Percentiles rank a stretch among this genome's conserved stretches.
phyloP scores from a whole-genome alignment of 1,139 yeast species.

The Nadsonia starkeyi-henricii region DNA sequence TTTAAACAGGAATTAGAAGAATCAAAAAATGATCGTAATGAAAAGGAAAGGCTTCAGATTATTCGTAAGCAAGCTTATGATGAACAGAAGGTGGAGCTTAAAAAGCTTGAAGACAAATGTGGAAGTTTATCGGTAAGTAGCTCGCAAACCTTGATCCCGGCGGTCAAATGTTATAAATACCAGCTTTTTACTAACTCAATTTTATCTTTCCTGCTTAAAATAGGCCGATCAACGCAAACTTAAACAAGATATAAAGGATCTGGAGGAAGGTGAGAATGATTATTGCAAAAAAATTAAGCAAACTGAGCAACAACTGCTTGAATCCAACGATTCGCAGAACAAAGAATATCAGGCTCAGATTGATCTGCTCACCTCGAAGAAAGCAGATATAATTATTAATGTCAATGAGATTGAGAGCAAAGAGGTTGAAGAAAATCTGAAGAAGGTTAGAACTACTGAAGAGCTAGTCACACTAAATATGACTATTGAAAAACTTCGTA shows the following conservation, averaged over 20 bases:
- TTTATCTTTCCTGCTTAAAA: too few species aligned
- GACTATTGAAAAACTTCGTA: slow-evolving; percentile 10
- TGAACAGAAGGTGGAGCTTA: not conserved
- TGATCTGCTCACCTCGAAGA: slow-evolving; percentile 5
- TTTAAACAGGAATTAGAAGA: slow-evolving; percentile 16
- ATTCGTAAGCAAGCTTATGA: not conserved
- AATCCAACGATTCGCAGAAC: slow-evolving; percentile 3
- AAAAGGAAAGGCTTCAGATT: slow-evolving; percentile 11
- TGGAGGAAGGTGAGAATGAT: not conserved
- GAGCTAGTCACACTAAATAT: slow-evolving; percentile 8
- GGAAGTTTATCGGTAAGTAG: not conserved
- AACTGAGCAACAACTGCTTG: slow-evolving; percentile 1
- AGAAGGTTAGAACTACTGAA: slow-evolving; percentile 11
- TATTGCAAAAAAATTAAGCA: not conserved
- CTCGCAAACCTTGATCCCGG: too few species aligned
- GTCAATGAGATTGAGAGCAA: not conserved
- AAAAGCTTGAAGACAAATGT: not conserved
- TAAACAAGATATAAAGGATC: not conserved
- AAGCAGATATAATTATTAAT: not conserved
- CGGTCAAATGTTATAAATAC: too few species aligned
- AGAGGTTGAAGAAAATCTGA: not conserved
- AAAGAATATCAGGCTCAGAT: slow-evolving; percentile 8
- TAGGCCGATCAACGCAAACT: not conserved
- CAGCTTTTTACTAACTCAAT: not conserved
- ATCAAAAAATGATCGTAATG: slow-evolving; percentile 16